These are phyloP conservation scores for Berberis thunbergii DNA, from an alignment of 164 flowering plant species.

Conservation along the genomic window DNA sequence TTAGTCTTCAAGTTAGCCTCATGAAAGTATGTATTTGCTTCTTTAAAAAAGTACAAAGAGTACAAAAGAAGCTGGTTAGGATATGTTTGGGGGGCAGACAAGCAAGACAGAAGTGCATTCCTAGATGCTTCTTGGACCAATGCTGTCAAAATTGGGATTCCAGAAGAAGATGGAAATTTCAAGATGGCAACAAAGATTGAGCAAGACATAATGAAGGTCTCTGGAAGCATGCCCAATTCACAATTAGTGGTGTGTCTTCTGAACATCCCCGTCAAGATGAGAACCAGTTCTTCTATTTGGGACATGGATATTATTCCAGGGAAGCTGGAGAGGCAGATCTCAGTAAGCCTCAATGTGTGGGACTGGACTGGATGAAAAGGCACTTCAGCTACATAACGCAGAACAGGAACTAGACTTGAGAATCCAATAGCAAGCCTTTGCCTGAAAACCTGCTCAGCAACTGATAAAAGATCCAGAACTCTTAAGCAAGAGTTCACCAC, in stretches of 20 bases:
- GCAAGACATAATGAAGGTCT: conserved; percentile 52
- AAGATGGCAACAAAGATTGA: conserved; percentile 58
- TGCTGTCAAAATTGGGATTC: conserved; percentile 25
- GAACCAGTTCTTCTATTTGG: conserved; percentile 51
- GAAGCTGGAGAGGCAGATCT: conserved; percentile 44
- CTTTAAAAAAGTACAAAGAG: conserved; percentile 67
- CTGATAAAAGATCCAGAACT: conserved; percentile 65
- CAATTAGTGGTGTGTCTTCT: conserved; percentile 43
- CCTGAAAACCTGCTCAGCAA: conserved; percentile 53
- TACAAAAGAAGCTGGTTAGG: conserved; percentile 41
- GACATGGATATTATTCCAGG: conserved; percentile 67
- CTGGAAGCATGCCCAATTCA: conserved; percentile 59
- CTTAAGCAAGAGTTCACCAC: conserved; percentile 55
- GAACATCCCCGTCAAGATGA: conserved; percentile 52
- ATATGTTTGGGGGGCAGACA: conserved; percentile 23
- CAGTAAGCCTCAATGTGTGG: conserved; percentile 54
- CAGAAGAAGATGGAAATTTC: conserved; percentile 43
- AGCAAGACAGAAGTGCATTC: conserved; percentile 45
- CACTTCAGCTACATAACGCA: conserved; percentile 58
- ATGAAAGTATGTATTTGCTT: conserved; percentile 45
- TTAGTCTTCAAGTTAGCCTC: conserved; percentile 17
- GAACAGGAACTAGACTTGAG: conserved; percentile 59
- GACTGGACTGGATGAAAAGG: conserved; percentile 81
- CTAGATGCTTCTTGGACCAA: conserved; percentile 42
- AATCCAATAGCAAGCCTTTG: conserved; percentile 79